A percentile compares a stretch with the other conserved stretches of the same genome.
These are phyloP conservation scores for Erigeron canadensis DNA, from an alignment of 129 eudicot species.

Conservation along the genomic window DNA sequence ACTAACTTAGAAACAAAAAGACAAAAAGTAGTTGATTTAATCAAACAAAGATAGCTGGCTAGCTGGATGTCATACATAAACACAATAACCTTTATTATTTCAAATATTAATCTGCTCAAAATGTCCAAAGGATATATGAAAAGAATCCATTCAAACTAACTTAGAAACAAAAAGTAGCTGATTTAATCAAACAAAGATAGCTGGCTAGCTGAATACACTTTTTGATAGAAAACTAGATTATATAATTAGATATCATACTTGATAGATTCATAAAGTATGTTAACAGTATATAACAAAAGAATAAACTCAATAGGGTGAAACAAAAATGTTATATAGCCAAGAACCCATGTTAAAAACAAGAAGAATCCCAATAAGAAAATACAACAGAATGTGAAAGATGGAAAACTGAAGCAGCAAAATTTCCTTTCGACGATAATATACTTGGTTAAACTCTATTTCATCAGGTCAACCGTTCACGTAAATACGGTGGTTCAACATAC, in stretches of 20 bases:
- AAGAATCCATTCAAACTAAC: slow-evolving; percentile 8
- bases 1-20: not conserved
- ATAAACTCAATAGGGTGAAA: too few relatives aligned
- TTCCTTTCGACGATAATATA: not conserved
- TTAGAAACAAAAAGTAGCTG: not conserved
- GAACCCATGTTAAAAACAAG: not conserved
- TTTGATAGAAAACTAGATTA: not conserved
- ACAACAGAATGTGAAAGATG: too few relatives aligned
- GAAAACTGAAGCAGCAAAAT: not conserved
- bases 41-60: not conserved
- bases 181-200: not conserved
- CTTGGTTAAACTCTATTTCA: not conserved
- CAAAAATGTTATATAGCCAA: not conserved
- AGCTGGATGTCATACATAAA: not conserved
- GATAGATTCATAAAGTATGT: not conserved
- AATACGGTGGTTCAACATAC: not conserved
- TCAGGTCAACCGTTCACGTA: not conserved
- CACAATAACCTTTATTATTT: too few relatives aligned
- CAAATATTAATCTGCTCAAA: not conserved
- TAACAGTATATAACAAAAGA: not conserved
- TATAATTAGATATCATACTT: not conserved
- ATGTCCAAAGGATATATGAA: slow-evolving; percentile 8
- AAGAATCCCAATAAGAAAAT: not conserved
- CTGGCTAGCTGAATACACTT: not conserved
- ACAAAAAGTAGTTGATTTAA: not conserved